Evolutionary conservation across 768 basidiomycete species (phyloP).

Genomic region (Artomyces pyxidatus): DNA sequence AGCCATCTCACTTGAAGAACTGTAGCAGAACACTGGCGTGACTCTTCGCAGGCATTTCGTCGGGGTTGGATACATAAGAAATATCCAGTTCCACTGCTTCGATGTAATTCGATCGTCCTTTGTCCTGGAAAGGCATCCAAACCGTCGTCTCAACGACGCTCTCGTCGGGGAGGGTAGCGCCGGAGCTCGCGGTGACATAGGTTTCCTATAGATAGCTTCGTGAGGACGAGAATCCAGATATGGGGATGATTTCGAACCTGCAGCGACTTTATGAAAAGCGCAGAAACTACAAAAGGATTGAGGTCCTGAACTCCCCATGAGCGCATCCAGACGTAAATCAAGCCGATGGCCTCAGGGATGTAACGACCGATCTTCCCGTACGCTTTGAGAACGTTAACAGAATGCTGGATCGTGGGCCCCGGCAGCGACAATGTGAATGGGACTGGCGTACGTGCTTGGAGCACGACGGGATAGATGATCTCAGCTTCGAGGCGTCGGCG

Average conservation of each 20-base stretch:
- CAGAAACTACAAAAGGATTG: slow-evolving; percentile 2
- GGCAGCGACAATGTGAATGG: slow-evolving; percentile 12
- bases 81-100: slow-evolving; percentile 7
- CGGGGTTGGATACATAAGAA: slow-evolving; percentile 3
- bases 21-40: not conserved
- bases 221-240: not conserved
- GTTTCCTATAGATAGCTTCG: slow-evolving; percentile 4
- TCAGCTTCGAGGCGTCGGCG: slow-evolving; percentile 2
- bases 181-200: slow-evolving; percentile 1
- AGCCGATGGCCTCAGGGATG: not conserved
- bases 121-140: slow-evolving; percentile 7
- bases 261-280: slow-evolving; percentile 13
- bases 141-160: slow-evolving; percentile 1
- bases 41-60: not conserved
- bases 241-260: slow-evolving; percentile 4
- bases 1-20: slow-evolving; percentile 12
- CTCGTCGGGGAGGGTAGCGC: not conserved
- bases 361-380: slow-evolving; percentile 2
- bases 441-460: slow-evolving; percentile 7
- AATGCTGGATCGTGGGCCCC: slow-evolving; percentile 4
- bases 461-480: slow-evolving; percentile 8
- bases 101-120: not conserved
- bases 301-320: slow-evolving; percentile 13
- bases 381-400: slow-evolving; percentile 2
- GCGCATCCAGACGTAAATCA: slow-evolving; percentile 13